Evolutionary conservation across 2,329 filamentous ascomycete genomes (phyloP).

Genomic region (Elsinoe perseae): DNA sequence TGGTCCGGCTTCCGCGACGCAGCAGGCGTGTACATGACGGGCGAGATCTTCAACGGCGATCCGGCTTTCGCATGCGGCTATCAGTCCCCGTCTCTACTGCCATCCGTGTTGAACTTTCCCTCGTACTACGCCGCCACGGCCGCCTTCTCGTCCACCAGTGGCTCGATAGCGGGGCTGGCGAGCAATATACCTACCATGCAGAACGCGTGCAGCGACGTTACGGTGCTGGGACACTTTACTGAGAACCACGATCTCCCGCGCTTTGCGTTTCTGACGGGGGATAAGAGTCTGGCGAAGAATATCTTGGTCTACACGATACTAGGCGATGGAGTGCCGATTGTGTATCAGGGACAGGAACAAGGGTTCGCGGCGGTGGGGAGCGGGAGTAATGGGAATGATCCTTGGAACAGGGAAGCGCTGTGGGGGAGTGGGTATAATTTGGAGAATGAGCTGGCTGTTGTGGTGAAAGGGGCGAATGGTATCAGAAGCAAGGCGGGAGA

Average conservation of each 20-base stretch:
- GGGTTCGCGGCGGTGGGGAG: constrained; percentile 38
- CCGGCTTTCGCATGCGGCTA: constrained; percentile 35
- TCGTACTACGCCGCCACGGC: constrained; percentile 33
- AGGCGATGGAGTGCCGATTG: constrained; percentile 53
- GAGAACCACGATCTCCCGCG: constrained; percentile 36
- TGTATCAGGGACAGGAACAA: constrained; percentile 61
- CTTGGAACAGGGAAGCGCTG: constrained; percentile 36
- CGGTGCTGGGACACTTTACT: constrained; percentile 33
- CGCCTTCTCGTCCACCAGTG: constrained; percentile 32
- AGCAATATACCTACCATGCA: constrained; percentile 28
- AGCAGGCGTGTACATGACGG: constrained; percentile 38
- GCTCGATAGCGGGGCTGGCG: constrained; percentile 34
- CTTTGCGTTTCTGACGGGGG: constrained; percentile 42
- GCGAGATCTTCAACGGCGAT: constrained; percentile 39
- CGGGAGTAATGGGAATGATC: constrained; percentile 25
- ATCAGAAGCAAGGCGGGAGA: constrained; percentile 42
- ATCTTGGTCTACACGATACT: constrained; percentile 55
- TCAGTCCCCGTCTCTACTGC: constrained; percentile 33
- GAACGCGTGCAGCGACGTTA: constrained; percentile 31
- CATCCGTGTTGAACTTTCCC: constrained; percentile 43
- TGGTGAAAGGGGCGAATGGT: constrained; percentile 41
- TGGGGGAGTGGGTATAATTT: constrained; percentile 38
- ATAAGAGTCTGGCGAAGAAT: constrained; percentile 53
- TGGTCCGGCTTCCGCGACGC: constrained; percentile 32
- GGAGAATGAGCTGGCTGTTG: constrained; percentile 33